These are phyloP conservation scores for Ananas comosus DNA, from an alignment of 176 grass and related monocot genomes.

Conservation along the genomic window DNA sequence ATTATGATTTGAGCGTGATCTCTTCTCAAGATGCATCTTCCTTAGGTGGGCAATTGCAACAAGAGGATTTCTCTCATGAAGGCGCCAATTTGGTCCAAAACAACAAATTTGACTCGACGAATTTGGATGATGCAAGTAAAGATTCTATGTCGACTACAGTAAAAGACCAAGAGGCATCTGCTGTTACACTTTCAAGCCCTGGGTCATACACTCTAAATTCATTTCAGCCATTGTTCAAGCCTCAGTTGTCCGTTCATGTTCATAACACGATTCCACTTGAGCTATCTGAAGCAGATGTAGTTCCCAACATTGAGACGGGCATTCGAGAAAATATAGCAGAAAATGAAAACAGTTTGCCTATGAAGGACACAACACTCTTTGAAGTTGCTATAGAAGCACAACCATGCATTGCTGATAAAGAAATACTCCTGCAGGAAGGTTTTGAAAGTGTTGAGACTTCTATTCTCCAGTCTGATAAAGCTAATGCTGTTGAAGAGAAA, in stretches of 20 bases:
- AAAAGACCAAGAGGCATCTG: slow-evolving; percentile 28
- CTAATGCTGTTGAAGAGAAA: neutral
- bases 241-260: slow-evolving; percentile 17
- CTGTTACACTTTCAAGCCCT: slow-evolving; percentile 17
- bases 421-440: neutral
- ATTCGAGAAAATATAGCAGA: neutral
- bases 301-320: neutral
- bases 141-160: slow-evolving; percentile 4
- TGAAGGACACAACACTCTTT: neutral
- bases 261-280: slow-evolving; percentile 19
- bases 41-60: neutral
- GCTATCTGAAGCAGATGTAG: slow-evolving; percentile 5
- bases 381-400: neutral
- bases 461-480: neutral
- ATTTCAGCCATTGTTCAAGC: slow-evolving; percentile 22
- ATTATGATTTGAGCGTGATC: neutral
- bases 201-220: slow-evolving; percentile 14
- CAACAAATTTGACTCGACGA: slow-evolving; percentile 21
- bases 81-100: neutral
- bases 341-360: neutral
- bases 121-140: slow-evolving; percentile 20
- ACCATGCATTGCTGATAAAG: neutral
- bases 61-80: neutral
- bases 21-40: neutral
- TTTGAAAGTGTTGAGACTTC: neutral